These are phyloP conservation scores for Plasmopara halstedii DNA, from an alignment of 352 stramenopile genomes.

Conservation along the genomic window DNA sequence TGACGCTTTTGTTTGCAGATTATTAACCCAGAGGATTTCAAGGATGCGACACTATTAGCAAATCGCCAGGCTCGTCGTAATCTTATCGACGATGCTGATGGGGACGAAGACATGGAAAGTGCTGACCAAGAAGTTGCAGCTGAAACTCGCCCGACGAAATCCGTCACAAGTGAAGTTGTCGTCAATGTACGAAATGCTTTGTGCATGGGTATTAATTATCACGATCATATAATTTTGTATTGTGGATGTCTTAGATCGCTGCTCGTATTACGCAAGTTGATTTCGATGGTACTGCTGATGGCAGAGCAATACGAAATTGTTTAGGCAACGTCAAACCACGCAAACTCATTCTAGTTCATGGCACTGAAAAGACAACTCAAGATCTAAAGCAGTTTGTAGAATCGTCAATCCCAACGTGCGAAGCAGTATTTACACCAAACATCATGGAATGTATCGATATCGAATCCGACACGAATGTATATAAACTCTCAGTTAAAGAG, in stretches of 20 bases:
- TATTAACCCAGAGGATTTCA: constrained; percentile 79
- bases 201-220: not conserved
- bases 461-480: constrained; percentile 86
- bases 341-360: constrained; percentile 84
- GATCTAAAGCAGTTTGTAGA: constrained; percentile 84
- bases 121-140: constrained; percentile 43
- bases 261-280: constrained; percentile 75
- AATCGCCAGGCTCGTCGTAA: constrained; percentile 61
- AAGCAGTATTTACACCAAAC: constrained; percentile 81
- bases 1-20: constrained; percentile 28
- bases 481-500: constrained; percentile 84
- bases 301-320: constrained; percentile 82
- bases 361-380: constrained; percentile 68
- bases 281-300: constrained; percentile 79
- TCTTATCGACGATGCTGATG: constrained; percentile 48
- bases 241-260: constrained; percentile 38
- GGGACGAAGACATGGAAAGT: constrained; percentile 66
- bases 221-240: not conserved
- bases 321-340: constrained; percentile 84
- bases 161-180: constrained; percentile 55
- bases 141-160: constrained; percentile 77
- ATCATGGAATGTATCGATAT: constrained; percentile 88
- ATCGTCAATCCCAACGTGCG: constrained; percentile 70
- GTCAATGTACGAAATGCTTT: constrained; percentile 35
- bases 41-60: constrained; percentile 55